These are phyloP conservation scores for Syzygium aqueum DNA, from an alignment of 345 rosid species.

Conservation along the genomic window DNA sequence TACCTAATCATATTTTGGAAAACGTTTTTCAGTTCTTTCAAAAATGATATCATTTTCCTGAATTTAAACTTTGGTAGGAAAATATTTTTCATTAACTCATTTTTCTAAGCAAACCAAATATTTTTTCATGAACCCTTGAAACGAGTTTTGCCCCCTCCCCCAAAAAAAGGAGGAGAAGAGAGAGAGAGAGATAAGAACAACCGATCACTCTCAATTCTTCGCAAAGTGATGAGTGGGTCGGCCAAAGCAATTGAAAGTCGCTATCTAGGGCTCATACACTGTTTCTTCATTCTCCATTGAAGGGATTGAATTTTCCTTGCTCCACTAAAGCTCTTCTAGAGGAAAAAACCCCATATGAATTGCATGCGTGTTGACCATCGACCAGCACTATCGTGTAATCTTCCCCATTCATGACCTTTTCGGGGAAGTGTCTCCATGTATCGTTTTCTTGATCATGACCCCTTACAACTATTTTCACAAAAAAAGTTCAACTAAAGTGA, in stretches of 20 bases:
- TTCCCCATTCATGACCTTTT: neutral
- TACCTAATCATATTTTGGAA: too few relatives aligned
- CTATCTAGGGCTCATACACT: neutral
- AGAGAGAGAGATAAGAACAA: neutral
- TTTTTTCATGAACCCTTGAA: neutral
- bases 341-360: neutral
- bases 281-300: neutral
- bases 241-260: neutral
- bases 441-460: neutral
- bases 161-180: neutral
- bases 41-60: too few relatives aligned
- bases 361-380: neutral
- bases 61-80: too few relatives aligned
- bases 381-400: neutral
- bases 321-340: neutral
- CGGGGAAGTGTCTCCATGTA: neutral
- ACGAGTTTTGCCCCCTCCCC: neutral
- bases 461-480: neutral
- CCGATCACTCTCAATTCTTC: neutral
- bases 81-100: too few relatives aligned
- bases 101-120: too few relatives aligned
- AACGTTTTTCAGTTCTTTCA: too few relatives aligned
- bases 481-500: neutral
- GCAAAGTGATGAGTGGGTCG: neutral
- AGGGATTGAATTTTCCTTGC: neutral